Percentiles rank a stretch among this genome's conserved stretches.
Evolutionary conservation across 805 yeast species (phyloP).

Genomic region (Cyberlindnera euphorbiiphila): DNA sequence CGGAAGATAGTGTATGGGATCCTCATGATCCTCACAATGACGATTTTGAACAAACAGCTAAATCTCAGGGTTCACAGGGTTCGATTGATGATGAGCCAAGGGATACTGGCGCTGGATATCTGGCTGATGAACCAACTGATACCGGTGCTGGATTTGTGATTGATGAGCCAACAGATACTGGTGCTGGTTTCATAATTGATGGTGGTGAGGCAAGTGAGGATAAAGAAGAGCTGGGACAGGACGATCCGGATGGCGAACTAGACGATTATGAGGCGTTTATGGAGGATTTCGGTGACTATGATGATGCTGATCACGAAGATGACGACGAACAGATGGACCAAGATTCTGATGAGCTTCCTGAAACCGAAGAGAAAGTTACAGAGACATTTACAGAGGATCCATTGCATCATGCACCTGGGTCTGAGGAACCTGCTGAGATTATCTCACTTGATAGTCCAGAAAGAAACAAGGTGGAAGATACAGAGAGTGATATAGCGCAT

Average conservation of each 20-base stretch:
- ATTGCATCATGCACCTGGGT: no score
- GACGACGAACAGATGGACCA: slow-evolving; percentile 6
- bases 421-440: slow-evolving; percentile 3
- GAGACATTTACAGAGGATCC: no score
- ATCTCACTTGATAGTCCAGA: no score
- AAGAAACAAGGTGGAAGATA: no score
- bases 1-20: slow-evolving; percentile 11
- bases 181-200: slow-evolving; percentile 29
- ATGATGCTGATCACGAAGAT: slow-evolving; percentile 9
- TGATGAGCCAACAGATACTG: slow-evolving; percentile 6
- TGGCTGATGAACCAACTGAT: neutral
- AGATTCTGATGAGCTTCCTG: slow-evolving; percentile 3
- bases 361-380: neutral
- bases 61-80: no score
- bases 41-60: slow-evolving; percentile 1
- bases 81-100: slow-evolving; percentile 5
- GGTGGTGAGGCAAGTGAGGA: slow-evolving; percentile 1
- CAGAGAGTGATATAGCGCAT: neutral
- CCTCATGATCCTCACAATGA: neutral
- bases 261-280: slow-evolving; percentile 26
- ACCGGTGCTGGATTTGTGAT: neutral
- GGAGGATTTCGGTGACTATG: slow-evolving; percentile 15
- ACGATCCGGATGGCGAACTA: slow-evolving; percentile 11
- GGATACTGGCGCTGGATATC: slow-evolving; percentile 1
- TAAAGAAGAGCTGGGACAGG: slow-evolving; percentile 1